phyloP scores from a whole-genome alignment of 169 alveolate genomes.

The Fabrea salina region DNA sequence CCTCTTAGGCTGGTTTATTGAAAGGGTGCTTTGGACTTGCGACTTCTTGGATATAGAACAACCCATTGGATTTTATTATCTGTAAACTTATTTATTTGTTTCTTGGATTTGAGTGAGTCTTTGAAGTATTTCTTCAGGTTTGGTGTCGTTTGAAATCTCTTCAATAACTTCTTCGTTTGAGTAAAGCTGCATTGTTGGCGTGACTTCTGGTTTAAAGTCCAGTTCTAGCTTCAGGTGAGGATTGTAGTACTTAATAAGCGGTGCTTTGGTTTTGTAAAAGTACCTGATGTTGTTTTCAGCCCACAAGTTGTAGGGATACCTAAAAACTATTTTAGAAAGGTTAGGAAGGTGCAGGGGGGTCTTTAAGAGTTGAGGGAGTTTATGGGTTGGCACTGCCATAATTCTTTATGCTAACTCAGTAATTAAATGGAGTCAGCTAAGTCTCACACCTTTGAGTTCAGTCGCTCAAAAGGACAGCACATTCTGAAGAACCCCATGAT shows the following conservation, averaged over 20 bases:
- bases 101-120: neutral
- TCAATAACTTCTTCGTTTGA: neutral
- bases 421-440: neutral
- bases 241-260: neutral
- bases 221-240: neutral
- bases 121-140: neutral
- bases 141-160: neutral
- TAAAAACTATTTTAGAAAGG: neutral
- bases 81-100: neutral
- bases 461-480: conserved; percentile 92
- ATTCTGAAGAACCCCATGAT: conserved; percentile 97
- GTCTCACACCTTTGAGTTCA: conserved; percentile 27
- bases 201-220: neutral
- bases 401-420: no score
- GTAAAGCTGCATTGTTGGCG: neutral
- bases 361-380: neutral
- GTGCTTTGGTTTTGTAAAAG: neutral
- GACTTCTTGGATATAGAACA: no score
- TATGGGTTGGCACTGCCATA: conserved; percentile 2
- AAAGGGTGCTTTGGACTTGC: no score
- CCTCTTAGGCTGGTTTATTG: no score
- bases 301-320: neutral
- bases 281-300: neutral
- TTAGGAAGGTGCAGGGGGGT: neutral
- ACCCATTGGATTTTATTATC: no score